Evolutionary conservation across 78 protist genomes (phyloP), one percentile per base, ranked within the genome.

Genomic region (Salpingoeca rosetta): DNA sequence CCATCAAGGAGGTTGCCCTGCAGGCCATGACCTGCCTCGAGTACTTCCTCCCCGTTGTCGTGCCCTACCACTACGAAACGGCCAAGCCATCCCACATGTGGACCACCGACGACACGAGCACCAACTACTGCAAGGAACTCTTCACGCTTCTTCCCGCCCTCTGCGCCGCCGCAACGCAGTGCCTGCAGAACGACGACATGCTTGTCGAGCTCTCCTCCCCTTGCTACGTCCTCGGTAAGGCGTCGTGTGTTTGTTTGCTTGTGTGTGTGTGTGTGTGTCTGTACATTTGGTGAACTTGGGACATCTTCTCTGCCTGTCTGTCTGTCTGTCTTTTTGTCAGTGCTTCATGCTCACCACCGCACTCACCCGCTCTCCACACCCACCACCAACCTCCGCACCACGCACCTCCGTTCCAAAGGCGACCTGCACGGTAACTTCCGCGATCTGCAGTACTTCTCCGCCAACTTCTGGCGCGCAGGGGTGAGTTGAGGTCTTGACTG

Each of bases 391-490:
- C n/a, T n/a, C n/a, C n/a, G n/a, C n/a, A n/a, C n/a, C n/a, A n/a
- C n/a, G n/a, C n/a, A n/a, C n/a, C n/a, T n/a, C n/a, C n/a, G n/a
- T n/a, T 51, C 65, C 65, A 7, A 22, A 51, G 65, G 65, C 65
- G 91, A 88, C 84, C 65, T 88, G 24, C 91, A 88, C 88, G 91
- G 91, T 28, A 88, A 88, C 84, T 88, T 36, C 85, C 78, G 41
- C 24, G 91, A 88, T 51, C 73, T 88, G 74, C 81, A 73, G 36
- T 81, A 77, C n/a, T 88, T 88, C 44, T 65, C 28, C 72, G 17
- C 28, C 40, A 44, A 76, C 36, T 74, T 88, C 39, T 38, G 86
- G 81, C 65, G 40, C 38, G 17, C 80, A 12, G 88, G 83, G 3
- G 44, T n/a, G n/a, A n/a, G n/a, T n/a, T n/a, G n/a, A n/a, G n/a